Evolutionary conservation across 2,329 filamentous ascomycete genomes (phyloP), one percentile per base, ranked within the genome.

Genomic region (Monosporascus sp.): DNA sequence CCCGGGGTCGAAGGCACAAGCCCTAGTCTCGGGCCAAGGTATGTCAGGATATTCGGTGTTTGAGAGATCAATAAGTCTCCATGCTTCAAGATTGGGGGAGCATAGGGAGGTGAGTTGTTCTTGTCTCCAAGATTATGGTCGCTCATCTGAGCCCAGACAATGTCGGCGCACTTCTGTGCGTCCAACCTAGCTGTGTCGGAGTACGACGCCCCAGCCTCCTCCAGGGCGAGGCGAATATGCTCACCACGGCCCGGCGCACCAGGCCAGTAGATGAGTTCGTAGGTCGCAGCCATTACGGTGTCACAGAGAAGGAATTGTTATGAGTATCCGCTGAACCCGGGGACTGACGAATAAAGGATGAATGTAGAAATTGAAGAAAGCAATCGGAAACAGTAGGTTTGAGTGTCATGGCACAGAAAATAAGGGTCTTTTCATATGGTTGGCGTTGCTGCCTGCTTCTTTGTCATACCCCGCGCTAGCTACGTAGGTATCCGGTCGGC

Each of bases 191-290:
- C 74, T 3, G 76, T 72, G 70, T 91, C 87, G 41, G 69, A 79
- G 74, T 89, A 91, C 3, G 79, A 66, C 1, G 80, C 80, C 19
- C 78, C 77, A 16, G 84, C 77, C 49, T 87, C 86, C 71, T 90
- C 88, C 61, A 92, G 81, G 26, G 77, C 76, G 19, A 92, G 79
- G 17, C 88, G 86, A 64, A 91, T 73, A 66, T 83, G 82, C 66
- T 92, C 88, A 58, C 84, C 88, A 44, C 88, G 84, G 37, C 88
- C 88, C 31, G 88, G 88, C 19, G 90, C 72, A 19, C 68, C 71
- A 22, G 85, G 84, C 78, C 85, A 88, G 77, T 90, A 90, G 65
- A 88, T 74, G 54, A 88, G 77, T 57, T 84, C 75, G 65, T 86
- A 87, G 2, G 74, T 71, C 53, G 69, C 65, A 47, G n/a, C 41